phyloP scores from a whole-genome alignment of 768 basidiomycete species.

The Pleurotus salmoneostramineus region DNA sequence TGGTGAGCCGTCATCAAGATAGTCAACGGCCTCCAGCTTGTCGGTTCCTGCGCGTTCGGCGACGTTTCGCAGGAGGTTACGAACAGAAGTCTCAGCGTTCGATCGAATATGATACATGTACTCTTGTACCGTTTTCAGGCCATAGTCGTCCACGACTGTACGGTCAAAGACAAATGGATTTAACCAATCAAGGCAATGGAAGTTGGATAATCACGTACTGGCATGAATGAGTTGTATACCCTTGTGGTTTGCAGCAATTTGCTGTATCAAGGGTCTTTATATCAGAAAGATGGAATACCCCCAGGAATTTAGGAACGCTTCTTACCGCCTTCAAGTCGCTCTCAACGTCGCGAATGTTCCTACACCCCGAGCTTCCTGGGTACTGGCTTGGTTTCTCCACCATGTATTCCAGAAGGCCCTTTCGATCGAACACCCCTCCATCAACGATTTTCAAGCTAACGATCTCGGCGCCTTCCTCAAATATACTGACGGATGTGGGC shows the following conservation, averaged over 20 bases:
- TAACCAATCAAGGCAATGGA: conserved; percentile 3
- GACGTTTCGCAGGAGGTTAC: conserved; percentile 75
- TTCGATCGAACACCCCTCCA: conserved; percentile 73
- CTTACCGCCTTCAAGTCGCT: conserved; percentile 87
- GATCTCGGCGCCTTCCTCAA: conserved; percentile 92
- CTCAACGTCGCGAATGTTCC: conserved; percentile 86
- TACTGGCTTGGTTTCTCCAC: conserved; percentile 76
- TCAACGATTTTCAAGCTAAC: conserved; percentile 89
- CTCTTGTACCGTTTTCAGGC: conserved; percentile 81
- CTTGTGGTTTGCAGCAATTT: conserved; percentile 94
- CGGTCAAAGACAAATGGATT: conserved; percentile 4
- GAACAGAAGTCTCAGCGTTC: conserved; percentile 86
- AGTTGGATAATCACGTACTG: conserved; percentile 37
- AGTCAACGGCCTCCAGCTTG: conserved; percentile 69
- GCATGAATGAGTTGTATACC: conserved; percentile 83
- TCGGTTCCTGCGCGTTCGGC: conserved; percentile 64
- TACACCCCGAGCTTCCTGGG: conserved; percentile 82
- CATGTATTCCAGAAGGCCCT: conserved; percentile 76
- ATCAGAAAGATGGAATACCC: conserved; percentile 2
- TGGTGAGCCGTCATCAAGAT: conserved; percentile 85
- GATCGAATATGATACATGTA: conserved; percentile 90
- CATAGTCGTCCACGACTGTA: conserved; percentile 82
- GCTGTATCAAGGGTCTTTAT: conserved; percentile 36
- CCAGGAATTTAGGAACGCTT: conserved; percentile 4
- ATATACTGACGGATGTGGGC: conserved; percentile 85